Evolutionary conservation across 208 protist genomes (phyloP).

Genomic region (Phytomonas sp.): DNA sequence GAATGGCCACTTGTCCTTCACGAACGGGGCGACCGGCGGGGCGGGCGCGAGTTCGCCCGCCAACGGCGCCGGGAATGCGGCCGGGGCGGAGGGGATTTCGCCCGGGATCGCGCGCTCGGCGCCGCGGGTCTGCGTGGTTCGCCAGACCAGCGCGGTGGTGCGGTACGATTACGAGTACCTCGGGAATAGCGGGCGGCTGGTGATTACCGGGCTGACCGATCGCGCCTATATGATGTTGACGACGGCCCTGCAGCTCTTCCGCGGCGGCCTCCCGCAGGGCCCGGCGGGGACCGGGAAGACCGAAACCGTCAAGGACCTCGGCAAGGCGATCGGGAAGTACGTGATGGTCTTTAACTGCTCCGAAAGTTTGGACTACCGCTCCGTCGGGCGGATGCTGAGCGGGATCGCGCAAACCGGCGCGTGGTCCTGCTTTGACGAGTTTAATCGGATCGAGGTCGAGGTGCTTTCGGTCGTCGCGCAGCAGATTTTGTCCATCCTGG

Average conservation of each 20-base stretch:
- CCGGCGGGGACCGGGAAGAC: slow-evolving; percentile 98
- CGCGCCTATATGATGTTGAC: slow-evolving; percentile 97
- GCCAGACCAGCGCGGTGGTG: slow-evolving; percentile 89
- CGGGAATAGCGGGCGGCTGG: slow-evolving; percentile 95
- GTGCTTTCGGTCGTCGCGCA: slow-evolving; percentile 98
- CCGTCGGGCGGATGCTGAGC: slow-evolving; percentile 92
- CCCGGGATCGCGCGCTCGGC: slow-evolving; percentile 1
- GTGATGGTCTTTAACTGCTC: slow-evolving; percentile 99
- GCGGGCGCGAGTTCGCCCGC: background rate
- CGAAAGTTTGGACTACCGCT: slow-evolving; percentile 96
- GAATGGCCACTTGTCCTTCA: background rate
- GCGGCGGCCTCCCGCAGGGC: slow-evolving; percentile 92
- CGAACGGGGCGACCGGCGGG: background rate
- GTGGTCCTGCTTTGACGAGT: slow-evolving; percentile 98
- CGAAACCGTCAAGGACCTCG: slow-evolving; percentile 98
- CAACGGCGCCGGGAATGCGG: background rate
- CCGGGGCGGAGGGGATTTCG: background rate
- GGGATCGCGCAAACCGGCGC: slow-evolving; percentile 96
- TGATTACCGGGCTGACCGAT: slow-evolving; percentile 97
- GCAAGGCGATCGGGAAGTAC: slow-evolving; percentile 95
- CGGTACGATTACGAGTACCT: slow-evolving; percentile 98
- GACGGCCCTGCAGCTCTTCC: slow-evolving; percentile 93
- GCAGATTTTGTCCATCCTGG: slow-evolving; percentile 94
- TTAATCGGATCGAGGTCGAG: slow-evolving; percentile 98
- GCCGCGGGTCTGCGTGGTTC: slow-evolving; percentile 68